These are phyloP conservation scores for Hypoxylon sp. DNA, from an alignment of 2,329 filamentous ascomycete genomes.

Conservation along the genomic window DNA sequence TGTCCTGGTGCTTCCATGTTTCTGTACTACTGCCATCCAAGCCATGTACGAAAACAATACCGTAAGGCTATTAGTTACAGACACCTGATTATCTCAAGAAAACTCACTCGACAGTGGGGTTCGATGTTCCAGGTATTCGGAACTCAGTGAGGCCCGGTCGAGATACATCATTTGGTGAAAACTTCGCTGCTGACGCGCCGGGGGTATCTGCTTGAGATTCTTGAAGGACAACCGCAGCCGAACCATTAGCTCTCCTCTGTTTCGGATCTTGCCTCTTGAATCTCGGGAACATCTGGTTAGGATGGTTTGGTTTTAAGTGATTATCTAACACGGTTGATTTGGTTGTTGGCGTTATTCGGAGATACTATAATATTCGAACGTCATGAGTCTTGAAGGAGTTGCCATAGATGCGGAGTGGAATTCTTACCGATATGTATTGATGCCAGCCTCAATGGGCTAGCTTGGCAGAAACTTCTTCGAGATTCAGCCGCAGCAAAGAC, in stretches of 20 bases:
- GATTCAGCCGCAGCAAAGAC: neutral
- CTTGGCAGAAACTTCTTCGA: neutral
- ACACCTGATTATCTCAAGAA: neutral
- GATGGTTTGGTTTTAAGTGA: neutral
- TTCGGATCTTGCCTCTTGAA: neutral
- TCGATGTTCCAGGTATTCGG: neutral
- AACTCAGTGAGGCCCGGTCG: slow-evolving; percentile 5
- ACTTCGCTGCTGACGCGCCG: neutral
- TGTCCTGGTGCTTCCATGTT: slow-evolving; percentile 7
- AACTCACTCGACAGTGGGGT: neutral
- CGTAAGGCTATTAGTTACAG: neutral
- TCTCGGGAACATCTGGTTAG: neutral
- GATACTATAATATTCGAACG: neutral
- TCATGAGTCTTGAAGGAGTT: neutral
- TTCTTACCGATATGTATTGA: neutral
- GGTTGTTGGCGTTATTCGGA: neutral
- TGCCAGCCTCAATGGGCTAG: neutral
- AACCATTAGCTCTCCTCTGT: neutral
- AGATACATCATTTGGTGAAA: neutral
- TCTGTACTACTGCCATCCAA: neutral
- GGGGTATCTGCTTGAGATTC: neutral
- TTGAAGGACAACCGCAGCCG: neutral
- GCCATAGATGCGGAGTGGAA: neutral
- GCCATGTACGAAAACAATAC: neutral
- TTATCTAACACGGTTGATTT: neutral